phyloP scores from a whole-genome alignment of 2,329 filamentous ascomycete genomes.

The Microthyrium microscopicum region DNA sequence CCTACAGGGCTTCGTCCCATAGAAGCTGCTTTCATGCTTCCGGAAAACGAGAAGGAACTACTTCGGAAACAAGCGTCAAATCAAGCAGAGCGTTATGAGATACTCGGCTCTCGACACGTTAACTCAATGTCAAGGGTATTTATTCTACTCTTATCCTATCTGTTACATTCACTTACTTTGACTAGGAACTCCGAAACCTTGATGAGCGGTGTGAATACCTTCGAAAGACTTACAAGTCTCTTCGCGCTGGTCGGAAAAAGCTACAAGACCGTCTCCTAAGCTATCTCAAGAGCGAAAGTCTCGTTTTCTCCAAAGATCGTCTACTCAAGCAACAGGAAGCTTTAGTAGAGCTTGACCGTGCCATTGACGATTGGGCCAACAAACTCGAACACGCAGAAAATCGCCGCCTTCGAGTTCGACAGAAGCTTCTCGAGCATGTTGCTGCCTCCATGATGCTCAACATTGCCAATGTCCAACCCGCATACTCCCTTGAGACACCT shows the following conservation, averaged over 20 bases:
- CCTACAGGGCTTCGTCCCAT: slow-evolving; percentile 20
- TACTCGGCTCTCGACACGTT: slow-evolving; percentile 23
- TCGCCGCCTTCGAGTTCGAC: slow-evolving; percentile 54
- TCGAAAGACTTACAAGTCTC: slow-evolving; percentile 56
- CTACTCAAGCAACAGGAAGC: slow-evolving; percentile 70
- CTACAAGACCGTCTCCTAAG: slow-evolving; percentile 63
- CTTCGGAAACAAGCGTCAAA: slow-evolving; percentile 22
- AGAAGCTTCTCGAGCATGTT: slow-evolving; percentile 69
- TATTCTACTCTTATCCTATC: not conserved
- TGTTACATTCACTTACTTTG: slow-evolving; percentile 1
- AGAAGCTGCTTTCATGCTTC: slow-evolving; percentile 19
- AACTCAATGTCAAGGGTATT: slow-evolving; percentile 42
- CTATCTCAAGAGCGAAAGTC: slow-evolving; percentile 53
- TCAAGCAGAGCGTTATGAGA: slow-evolving; percentile 24
- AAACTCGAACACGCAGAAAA: slow-evolving; percentile 74
- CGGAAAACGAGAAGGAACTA: slow-evolving; percentile 18
- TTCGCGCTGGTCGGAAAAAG: slow-evolving; percentile 59
- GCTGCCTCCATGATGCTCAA: slow-evolving; percentile 42
- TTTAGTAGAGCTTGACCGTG: slow-evolving; percentile 56
- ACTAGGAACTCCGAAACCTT: slow-evolving; percentile 53
- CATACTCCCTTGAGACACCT: slow-evolving; percentile 8
- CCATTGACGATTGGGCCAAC: slow-evolving; percentile 64
- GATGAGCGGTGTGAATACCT: slow-evolving; percentile 67
- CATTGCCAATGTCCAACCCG: slow-evolving; percentile 10
- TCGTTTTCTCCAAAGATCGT: slow-evolving; percentile 56